These are phyloP conservation scores for Penicillium italicum DNA, from an alignment of 2,329 filamentous ascomycete genomes.

Conservation along the genomic window DNA sequence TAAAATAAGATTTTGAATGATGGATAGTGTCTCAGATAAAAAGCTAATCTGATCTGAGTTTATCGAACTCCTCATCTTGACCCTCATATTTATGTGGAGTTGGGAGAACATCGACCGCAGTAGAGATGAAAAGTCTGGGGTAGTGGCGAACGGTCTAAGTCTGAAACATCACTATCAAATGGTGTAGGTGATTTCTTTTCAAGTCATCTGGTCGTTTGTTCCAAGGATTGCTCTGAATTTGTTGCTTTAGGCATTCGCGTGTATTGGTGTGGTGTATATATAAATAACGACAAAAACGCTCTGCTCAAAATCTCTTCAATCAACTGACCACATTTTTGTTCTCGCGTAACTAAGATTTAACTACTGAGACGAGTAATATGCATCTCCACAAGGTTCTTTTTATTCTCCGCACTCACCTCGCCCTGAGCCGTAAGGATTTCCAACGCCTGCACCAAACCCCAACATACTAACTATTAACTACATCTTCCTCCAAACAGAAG, in stretches of 20 bases:
- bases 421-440: slow-evolving; percentile 7
- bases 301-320: background rate
- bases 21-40: slow-evolving; percentile 10
- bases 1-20: background rate
- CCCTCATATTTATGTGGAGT: slow-evolving; percentile 11
- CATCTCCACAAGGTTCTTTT: background rate
- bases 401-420: slow-evolving; percentile 1
- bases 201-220: slow-evolving; percentile 2
- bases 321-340: background rate
- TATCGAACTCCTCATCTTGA: background rate
- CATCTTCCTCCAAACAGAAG: background rate
- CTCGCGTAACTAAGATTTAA: background rate
- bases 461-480: background rate
- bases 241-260: background rate
- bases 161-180: background rate
- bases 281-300: background rate
- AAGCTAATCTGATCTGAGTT: slow-evolving; percentile 5
- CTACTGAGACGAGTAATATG: background rate
- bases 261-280: background rate
- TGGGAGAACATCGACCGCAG: background rate
- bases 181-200: background rate
- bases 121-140: background rate
- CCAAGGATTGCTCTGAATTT: background rate
- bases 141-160: background rate
- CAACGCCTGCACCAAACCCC: background rate